Evolutionary conservation across 805 yeast species (phyloP).

Genomic region (Zygosaccharomyces kombuchaensis): DNA sequence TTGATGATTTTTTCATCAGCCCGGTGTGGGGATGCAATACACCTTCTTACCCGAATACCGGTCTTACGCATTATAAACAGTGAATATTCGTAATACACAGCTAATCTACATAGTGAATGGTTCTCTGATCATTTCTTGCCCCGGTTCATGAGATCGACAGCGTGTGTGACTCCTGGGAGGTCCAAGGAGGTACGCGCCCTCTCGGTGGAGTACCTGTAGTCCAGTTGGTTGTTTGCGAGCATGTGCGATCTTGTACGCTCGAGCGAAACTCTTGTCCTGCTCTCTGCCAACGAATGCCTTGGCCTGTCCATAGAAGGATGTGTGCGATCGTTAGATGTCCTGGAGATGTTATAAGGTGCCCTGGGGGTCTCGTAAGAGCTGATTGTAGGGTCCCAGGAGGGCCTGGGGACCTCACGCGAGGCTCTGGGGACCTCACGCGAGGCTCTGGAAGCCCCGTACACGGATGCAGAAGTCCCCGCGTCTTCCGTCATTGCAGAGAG

Average conservation of each 20-base stretch:
- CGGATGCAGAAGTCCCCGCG: background rate
- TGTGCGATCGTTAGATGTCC: constrained; percentile 1
- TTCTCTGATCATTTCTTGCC: constrained; percentile 5
- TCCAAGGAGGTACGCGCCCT: constrained; percentile 40
- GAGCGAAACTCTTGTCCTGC: constrained; percentile 33
- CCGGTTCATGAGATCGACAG: constrained; percentile 33
- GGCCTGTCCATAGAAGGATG: constrained; percentile 4
- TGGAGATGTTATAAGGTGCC: constrained; percentile 1
- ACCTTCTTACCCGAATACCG: constrained; percentile 2
- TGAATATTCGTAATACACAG: background rate
- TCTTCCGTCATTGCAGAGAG: constrained; percentile 1
- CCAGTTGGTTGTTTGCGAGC: constrained; percentile 37
- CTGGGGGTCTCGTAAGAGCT: constrained; percentile 2
- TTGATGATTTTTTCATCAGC: constrained; percentile 7
- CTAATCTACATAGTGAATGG: background rate
- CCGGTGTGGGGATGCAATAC: constrained; percentile 6
- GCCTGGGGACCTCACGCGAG: background rate
- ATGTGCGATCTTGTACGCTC: constrained; percentile 38
- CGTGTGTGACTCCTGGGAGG: constrained; percentile 40
- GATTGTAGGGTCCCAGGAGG: too few species aligned
- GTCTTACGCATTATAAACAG: background rate
- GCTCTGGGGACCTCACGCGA: background rate
- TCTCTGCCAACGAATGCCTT: constrained; percentile 9
- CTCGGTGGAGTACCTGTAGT: constrained; percentile 38
- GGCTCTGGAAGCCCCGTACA: background rate